Evolutionary conservation across 164 flowering plant species (phyloP).

Genomic region (Dillenia suffruticosa): DNA sequence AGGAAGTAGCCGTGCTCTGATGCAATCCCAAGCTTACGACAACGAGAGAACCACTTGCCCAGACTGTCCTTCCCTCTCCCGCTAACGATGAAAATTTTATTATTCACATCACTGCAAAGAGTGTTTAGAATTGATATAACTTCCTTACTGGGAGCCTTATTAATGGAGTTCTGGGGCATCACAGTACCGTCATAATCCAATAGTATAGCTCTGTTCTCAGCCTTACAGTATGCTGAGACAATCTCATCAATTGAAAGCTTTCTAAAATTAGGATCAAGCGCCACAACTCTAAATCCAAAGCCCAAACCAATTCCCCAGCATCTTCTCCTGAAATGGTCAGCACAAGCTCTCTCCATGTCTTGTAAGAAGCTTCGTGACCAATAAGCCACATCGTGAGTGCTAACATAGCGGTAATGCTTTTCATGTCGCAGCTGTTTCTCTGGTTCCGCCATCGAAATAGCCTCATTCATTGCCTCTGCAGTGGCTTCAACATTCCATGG

Average conservation of each 20-base stretch:
- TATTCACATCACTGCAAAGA: conserved; percentile 33
- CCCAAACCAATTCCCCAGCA: conserved; percentile 45
- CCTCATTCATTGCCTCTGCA: conserved; percentile 42
- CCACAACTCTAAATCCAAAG: conserved; percentile 40
- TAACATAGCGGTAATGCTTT: conserved; percentile 43
- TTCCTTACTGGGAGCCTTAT: conserved; percentile 28
- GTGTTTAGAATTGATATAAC: conserved; percentile 34
- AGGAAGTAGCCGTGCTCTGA: conserved; percentile 52
- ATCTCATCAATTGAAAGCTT: conserved; percentile 40
- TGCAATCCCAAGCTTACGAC: conserved; percentile 37
- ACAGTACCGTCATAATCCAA: conserved; percentile 54
- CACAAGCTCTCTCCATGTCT: conserved; percentile 43
- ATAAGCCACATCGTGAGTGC: conserved; percentile 44
- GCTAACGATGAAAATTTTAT: conserved; percentile 42
- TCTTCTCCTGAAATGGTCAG: conserved; percentile 37
- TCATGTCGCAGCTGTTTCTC: conserved; percentile 44
- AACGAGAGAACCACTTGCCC: conserved; percentile 35
- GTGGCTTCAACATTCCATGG: conserved; percentile 47
- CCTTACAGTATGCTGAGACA: conserved; percentile 25
- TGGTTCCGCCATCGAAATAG: conserved; percentile 27
- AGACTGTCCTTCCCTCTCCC: conserved; percentile 39
- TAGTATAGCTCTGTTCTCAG: conserved; percentile 37
- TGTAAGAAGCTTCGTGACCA: conserved; percentile 50
- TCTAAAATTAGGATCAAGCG: conserved; percentile 44
- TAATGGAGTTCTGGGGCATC: conserved; percentile 35